These are phyloP conservation scores for Colletotrichum sansevieriae DNA, from an alignment of 2,329 filamentous ascomycete species.

Conservation along the genomic window DNA sequence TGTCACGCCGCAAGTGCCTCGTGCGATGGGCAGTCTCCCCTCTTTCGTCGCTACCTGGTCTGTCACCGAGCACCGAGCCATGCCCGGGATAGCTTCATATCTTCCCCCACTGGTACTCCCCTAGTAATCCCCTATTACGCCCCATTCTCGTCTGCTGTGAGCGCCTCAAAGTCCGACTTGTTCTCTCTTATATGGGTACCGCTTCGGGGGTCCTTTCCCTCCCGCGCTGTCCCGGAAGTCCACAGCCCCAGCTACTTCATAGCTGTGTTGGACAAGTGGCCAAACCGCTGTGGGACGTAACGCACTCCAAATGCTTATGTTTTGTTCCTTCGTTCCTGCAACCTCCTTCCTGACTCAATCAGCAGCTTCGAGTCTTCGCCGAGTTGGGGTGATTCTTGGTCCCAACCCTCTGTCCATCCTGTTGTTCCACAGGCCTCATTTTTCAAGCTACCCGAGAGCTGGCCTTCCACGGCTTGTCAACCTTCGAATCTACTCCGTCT, in stretches of 20 bases:
- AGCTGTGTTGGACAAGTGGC: conserved; percentile 30
- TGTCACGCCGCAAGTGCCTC: conserved; percentile 1
- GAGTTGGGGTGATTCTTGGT: background rate
- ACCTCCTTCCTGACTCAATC: conserved; percentile 31
- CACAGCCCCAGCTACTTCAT: conserved; percentile 20
- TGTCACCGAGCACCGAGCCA: conserved; percentile 37
- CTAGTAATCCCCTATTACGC: conserved; percentile 14
- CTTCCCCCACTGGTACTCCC: conserved; percentile 25
- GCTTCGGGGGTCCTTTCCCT: conserved; percentile 27
- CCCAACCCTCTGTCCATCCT: background rate
- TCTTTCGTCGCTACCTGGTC: conserved; percentile 16
- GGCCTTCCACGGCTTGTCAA: background rate
- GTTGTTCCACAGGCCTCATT: background rate
- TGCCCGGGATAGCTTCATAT: conserved; percentile 37
- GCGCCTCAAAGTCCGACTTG: conserved; percentile 1
- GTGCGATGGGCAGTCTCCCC: conserved; percentile 6
- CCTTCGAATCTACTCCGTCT: background rate
- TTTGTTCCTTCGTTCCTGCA: conserved; percentile 18
- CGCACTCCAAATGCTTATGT: conserved; percentile 2
- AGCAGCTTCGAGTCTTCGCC: conserved; percentile 22
- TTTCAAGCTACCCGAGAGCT: background rate
- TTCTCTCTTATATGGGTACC: conserved; percentile 23
- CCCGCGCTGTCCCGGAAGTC: conserved; percentile 14
- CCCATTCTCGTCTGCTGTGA: conserved; percentile 20
- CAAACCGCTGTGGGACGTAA: conserved; percentile 8